A percentile compares a stretch with the other conserved stretches of the same genome.
These are phyloP conservation scores for Elymus sibiricus DNA, from an alignment of 176 grass and related monocot species.

Conservation along the genomic window DNA sequence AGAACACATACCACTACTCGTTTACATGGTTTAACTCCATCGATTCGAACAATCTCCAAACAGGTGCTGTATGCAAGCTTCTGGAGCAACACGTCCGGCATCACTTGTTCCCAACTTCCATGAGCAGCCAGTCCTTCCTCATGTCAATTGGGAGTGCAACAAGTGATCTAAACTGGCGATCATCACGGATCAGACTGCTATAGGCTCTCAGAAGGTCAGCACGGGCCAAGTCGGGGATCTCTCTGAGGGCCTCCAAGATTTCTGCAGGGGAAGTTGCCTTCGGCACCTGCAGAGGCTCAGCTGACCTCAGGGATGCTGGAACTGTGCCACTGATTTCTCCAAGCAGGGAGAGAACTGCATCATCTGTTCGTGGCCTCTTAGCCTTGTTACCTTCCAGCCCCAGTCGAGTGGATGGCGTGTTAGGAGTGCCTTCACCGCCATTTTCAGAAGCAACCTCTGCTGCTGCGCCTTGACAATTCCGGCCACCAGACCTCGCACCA, in stretches of 20 bases:
- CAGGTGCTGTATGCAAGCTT: background rate
- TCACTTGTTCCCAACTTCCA: slow-evolving; percentile 4
- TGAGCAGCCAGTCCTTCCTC: slow-evolving; percentile 29
- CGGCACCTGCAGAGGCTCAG: background rate
- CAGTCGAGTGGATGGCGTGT: background rate
- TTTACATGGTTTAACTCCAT: background rate
- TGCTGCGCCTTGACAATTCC: too few relatives aligned
- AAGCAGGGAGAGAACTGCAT: background rate
- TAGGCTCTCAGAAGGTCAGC: background rate
- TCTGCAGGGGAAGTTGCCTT: background rate
- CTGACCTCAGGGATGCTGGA: background rate
- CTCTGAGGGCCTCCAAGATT: slow-evolving; percentile 9
- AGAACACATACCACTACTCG: background rate
- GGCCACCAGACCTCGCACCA: background rate
- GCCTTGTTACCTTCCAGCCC: background rate
- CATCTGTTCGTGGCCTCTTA: background rate
- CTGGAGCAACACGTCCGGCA: background rate
- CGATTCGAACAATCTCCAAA: background rate
- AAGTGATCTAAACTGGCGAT: background rate
- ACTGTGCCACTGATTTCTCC: background rate
- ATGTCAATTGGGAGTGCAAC: background rate
- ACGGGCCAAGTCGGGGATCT: background rate
- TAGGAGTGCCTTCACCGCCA: background rate
- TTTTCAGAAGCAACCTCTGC: background rate
- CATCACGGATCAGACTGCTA: background rate